These are phyloP conservation scores for Nitzschia palea DNA, from an alignment of 108 stramenopile species.

Conservation along the genomic window DNA sequence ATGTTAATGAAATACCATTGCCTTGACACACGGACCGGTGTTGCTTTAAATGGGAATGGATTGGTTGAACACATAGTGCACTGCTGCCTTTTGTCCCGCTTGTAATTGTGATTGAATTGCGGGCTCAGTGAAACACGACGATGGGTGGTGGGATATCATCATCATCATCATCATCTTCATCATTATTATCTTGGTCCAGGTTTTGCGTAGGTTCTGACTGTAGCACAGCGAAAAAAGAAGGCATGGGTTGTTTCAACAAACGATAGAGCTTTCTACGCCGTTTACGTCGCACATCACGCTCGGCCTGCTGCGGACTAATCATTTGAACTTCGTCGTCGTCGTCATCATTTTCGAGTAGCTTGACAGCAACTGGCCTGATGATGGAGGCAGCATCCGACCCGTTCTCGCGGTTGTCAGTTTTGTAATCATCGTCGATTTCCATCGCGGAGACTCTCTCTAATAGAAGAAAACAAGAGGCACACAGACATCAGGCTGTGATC, in stretches of 20 bases:
- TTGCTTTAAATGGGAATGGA: neutral
- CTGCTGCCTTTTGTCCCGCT: conserved; percentile 9
- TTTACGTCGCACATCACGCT: conserved; percentile 22
- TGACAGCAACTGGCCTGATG: too few relatives aligned
- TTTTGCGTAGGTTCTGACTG: neutral
- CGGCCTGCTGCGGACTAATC: neutral
- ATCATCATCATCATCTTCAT: conserved; percentile 21
- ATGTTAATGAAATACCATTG: conserved; percentile 13
- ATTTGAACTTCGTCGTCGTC: conserved; percentile 2
- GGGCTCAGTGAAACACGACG: conserved; percentile 45
- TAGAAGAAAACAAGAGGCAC: too few relatives aligned
- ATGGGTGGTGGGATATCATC: conserved; percentile 6
- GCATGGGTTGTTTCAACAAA: conserved; percentile 25
- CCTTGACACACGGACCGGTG: conserved; percentile 12
- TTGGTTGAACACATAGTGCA: conserved; percentile 25
- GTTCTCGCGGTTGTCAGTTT: too few relatives aligned
- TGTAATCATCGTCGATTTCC: too few relatives aligned
- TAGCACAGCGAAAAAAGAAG: conserved; percentile 41
- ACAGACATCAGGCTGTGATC: too few relatives aligned
- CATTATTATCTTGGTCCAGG: neutral
- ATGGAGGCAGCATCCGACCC: too few relatives aligned
- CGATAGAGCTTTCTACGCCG: conserved; percentile 22
- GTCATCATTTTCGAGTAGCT: conserved; percentile 11
- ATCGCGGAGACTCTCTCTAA: too few relatives aligned
- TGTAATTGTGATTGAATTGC: neutral